Conservation (phyloP, 495 filamentous ascomycete genomes). For the Lindgomyces ingoldianus region DNA sequence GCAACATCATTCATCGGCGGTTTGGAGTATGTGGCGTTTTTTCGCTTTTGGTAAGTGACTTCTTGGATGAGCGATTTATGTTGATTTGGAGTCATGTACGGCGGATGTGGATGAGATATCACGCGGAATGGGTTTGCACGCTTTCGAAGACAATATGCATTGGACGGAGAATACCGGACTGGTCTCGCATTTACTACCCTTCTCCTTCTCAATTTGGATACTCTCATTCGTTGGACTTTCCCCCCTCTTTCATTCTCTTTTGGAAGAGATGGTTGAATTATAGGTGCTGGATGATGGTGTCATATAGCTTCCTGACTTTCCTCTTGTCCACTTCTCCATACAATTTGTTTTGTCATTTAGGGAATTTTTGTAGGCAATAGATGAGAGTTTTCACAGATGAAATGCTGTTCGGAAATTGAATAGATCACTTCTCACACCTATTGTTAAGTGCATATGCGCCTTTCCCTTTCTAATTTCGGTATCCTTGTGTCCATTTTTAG, state of each 20-base stretch:
- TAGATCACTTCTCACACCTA: not conserved
- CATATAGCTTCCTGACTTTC: not conserved
- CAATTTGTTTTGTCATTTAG: not conserved
- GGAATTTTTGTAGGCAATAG: too few relatives aligned
- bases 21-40: constrained; percentile 1
- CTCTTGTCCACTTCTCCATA: not conserved
- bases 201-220: not conserved
- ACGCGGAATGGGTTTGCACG: constrained; percentile 1
- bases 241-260: not conserved
- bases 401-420: not conserved
- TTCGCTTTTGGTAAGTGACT: constrained; percentile 6
- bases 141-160: not conserved
- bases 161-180: not conserved
- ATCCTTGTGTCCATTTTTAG: too few relatives aligned
- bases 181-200: not conserved
- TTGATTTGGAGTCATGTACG: constrained; percentile 4
- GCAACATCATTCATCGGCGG: not conserved
- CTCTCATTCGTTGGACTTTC: not conserved
- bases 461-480: not conserved
- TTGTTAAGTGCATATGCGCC: not conserved
- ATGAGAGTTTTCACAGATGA: not conserved
- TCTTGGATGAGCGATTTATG: constrained; percentile 2
- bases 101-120: not conserved
- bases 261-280: not conserved
- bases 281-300: not conserved